Conservation (phyloP, 2,329 filamentous ascomycete genomes). For the Exophiala phaeomuriformis region DNA sequence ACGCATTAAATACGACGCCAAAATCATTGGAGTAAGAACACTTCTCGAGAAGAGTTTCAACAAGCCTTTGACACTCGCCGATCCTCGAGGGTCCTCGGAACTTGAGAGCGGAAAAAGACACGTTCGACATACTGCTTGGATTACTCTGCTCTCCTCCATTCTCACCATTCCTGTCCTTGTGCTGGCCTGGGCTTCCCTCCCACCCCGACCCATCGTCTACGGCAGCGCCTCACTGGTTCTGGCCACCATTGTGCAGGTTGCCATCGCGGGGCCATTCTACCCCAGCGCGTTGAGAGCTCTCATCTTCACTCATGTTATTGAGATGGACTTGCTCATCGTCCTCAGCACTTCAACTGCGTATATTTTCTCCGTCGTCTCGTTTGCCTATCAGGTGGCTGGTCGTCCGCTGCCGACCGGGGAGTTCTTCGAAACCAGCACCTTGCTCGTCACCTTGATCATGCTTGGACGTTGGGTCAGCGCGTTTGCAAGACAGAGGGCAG, state of each 20-base stretch:
- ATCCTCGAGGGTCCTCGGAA: conserved; percentile 12
- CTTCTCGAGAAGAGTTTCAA: too few species aligned
- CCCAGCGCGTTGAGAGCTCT: conserved; percentile 46
- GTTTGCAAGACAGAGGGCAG: conserved; percentile 43
- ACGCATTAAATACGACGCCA: too few species aligned
- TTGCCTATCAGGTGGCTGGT: conserved; percentile 35
- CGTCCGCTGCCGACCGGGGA: conserved; percentile 36
- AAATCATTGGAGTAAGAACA: too few species aligned
- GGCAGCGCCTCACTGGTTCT: conserved; percentile 52
- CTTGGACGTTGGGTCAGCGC: conserved; percentile 46
- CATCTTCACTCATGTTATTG: conserved; percentile 43
- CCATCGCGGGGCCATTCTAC: conserved; percentile 58
- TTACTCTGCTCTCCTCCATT: conserved; percentile 47
- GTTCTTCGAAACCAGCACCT: conserved; percentile 51
- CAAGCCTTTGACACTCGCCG: conserved; percentile 32
- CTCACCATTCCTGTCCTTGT: conserved; percentile 60
- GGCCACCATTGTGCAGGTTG: conserved; percentile 59
- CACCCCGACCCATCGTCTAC: conserved; percentile 44
- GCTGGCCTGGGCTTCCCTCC: conserved; percentile 56
- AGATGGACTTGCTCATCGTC: conserved; percentile 50
- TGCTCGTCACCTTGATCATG: conserved; percentile 49
- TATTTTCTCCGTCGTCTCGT: conserved; percentile 45
- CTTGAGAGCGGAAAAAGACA: conserved; percentile 38
- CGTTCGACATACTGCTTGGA: conserved; percentile 34
- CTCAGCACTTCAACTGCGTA: conserved; percentile 49